Evolutionary conservation across 2,329 filamentous ascomycete species (phyloP).

Genomic region (Paecilomyces fulvus): DNA sequence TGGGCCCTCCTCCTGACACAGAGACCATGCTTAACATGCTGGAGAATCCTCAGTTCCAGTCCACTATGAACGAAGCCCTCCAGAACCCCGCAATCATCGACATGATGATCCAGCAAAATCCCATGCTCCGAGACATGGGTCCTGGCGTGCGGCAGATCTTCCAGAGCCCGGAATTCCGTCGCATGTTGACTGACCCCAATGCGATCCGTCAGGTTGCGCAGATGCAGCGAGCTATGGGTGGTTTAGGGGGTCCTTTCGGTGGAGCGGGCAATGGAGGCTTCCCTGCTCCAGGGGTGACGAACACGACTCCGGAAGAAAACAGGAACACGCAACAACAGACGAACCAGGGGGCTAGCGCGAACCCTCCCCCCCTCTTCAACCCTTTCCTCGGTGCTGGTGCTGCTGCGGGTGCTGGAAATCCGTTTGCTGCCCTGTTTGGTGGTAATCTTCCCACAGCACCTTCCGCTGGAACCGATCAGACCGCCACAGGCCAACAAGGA

Average conservation of each 20-base stretch:
- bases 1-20: constrained; percentile 76
- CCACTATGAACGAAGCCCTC: constrained; percentile 87
- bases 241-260: constrained; percentile 40
- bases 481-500: constrained; percentile 22
- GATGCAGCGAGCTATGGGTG: constrained; percentile 60
- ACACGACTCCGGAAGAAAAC: constrained; percentile 61
- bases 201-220: constrained; percentile 73
- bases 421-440: constrained; percentile 54
- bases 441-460: constrained; percentile 23
- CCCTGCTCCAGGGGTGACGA: constrained; percentile 83
- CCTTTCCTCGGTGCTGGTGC: constrained; percentile 22
- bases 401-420: constrained; percentile 39
- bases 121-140: constrained; percentile 62
- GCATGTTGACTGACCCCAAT: constrained; percentile 88
- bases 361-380: constrained; percentile 37
- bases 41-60: constrained; percentile 76
- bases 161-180: constrained; percentile 76
- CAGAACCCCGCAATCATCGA: constrained; percentile 92
- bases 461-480: constrained; percentile 18
- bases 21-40: constrained; percentile 80
- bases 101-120: constrained; percentile 88
- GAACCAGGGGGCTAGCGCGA: constrained; percentile 28
- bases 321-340: constrained; percentile 26
- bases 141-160: constrained; percentile 76
- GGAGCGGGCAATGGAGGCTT: constrained; percentile 52